Percentiles rank a stretch among this genome's conserved stretches.
Conservation (phyloP, 2,329 filamentous ascomycete genomes). For the Claviceps cyperi region DNA sequence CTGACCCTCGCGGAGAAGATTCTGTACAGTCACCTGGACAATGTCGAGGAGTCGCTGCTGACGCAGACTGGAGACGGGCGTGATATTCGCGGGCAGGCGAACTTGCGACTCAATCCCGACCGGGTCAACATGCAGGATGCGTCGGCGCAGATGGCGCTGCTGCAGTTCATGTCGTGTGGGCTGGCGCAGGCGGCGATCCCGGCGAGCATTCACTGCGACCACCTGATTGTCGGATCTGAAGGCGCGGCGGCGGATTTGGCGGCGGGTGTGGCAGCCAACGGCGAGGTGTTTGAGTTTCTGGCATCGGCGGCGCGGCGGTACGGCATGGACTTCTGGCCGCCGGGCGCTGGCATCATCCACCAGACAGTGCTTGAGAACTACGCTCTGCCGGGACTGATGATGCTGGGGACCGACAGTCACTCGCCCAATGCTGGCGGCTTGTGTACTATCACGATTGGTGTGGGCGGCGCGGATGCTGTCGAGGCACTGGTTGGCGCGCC, state of each 20-base stretch:
- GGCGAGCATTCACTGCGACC: conserved; percentile 96
- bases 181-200: conserved; percentile 82
- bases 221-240: conserved; percentile 91
- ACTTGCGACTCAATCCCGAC: conserved; percentile 93
- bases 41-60: conserved; percentile 75
- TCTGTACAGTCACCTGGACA: conserved; percentile 86
- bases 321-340: conserved; percentile 91
- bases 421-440: conserved; percentile 95
- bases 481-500: conserved; percentile 92
- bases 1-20: conserved; percentile 97
- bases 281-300: conserved; percentile 94
- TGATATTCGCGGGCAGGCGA: conserved; percentile 73
- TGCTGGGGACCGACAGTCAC: conserved; percentile 95
- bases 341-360: conserved; percentile 89
- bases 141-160: conserved; percentile 91
- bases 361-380: conserved; percentile 98
- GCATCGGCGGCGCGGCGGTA: conserved; percentile 85
- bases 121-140: conserved; percentile 98
- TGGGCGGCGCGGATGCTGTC: conserved; percentile 92
- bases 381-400: conserved; percentile 91
- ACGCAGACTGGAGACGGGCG: conserved; percentile 70
- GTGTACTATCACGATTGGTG: conserved; percentile 87
- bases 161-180: conserved; percentile 98
- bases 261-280: conserved; percentile 77
- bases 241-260: conserved; percentile 78